Evolutionary conservation across 140 eudicot genomes (phyloP).

Genomic region (Erigeron philadelphicus): DNA sequence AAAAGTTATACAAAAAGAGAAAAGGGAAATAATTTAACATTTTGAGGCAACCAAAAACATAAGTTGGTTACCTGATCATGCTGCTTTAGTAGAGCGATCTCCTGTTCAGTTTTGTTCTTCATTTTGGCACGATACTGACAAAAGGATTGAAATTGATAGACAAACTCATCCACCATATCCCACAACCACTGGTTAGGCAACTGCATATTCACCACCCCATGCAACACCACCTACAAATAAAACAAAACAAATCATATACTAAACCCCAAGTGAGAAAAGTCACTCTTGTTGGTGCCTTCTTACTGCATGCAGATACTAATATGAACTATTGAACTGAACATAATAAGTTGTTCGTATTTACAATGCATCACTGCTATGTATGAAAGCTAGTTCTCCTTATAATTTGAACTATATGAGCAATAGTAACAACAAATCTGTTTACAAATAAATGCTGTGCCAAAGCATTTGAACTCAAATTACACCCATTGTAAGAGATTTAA

Average conservation of each 20-base stretch:
- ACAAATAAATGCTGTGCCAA: too few species aligned
- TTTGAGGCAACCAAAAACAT: background rate
- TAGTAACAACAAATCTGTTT: too few species aligned
- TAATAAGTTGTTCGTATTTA: too few species aligned
- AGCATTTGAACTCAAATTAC: too few species aligned
- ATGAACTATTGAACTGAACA: too few species aligned
- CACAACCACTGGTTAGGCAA: constrained; percentile 98
- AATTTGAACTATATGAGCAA: too few species aligned
- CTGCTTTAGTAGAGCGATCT: constrained; percentile 67
- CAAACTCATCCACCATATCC: constrained; percentile 99
- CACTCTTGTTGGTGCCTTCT: background rate
- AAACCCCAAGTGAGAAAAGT: background rate
- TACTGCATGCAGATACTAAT: too few species aligned
- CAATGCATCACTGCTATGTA: too few species aligned
- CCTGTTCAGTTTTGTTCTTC: constrained; percentile 87
- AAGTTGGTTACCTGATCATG: constrained; percentile 51
- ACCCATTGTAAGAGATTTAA: too few species aligned
- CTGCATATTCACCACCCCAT: constrained; percentile 91
- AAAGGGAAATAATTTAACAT: background rate
- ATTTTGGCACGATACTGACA: constrained; percentile 95
- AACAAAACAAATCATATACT: background rate
- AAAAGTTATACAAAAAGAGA: background rate
- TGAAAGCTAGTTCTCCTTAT: too few species aligned
- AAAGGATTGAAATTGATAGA: constrained; percentile 84
- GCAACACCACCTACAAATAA: constrained; percentile 62